A percentile compares a stretch with the other conserved stretches of the same genome.
phyloP scores from a whole-genome alignment of 1,284 basidiomycete species.

The Neonothopanus nambi region DNA sequence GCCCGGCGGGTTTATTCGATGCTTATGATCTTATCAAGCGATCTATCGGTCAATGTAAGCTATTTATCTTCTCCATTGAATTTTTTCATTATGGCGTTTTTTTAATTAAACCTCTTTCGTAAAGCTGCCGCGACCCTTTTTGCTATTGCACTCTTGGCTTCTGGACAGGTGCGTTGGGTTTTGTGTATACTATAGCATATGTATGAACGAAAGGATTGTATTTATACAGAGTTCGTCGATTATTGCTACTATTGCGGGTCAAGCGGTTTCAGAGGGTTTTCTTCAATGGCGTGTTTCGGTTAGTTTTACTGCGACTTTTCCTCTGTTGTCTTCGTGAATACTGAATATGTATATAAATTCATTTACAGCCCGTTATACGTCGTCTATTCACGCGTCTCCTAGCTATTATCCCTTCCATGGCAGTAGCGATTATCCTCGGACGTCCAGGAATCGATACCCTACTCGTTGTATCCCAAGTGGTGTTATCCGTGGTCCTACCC shows the following conservation, averaged over 20 bases:
- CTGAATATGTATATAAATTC: too few species aligned
- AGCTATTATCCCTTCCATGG: constrained; percentile 83
- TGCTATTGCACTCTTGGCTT: constrained; percentile 80
- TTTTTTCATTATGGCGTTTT: not conserved
- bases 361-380: constrained; percentile 14
- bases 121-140: constrained; percentile 79
- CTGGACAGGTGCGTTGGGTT: constrained; percentile 58
- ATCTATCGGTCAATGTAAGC: constrained; percentile 67
- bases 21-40: constrained; percentile 74
- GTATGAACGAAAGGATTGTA: too few species aligned
- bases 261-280: constrained; percentile 94
- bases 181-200: too few species aligned
- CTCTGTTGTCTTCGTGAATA: too few species aligned
- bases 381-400: constrained; percentile 77
- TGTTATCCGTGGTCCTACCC: constrained; percentile 85
- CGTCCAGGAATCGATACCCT: constrained; percentile 76
- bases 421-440: constrained; percentile 79
- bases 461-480: constrained; percentile 87
- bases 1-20: constrained; percentile 76
- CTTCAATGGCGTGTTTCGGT: constrained; percentile 85
- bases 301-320: not conserved
- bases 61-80: not conserved
- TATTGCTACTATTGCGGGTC: constrained; percentile 90
- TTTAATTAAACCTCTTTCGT: not conserved
- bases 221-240: constrained; percentile 77